Conservation (phyloP, 2,329 filamentous ascomycete genomes). For the Aspergillus tanneri region DNA sequence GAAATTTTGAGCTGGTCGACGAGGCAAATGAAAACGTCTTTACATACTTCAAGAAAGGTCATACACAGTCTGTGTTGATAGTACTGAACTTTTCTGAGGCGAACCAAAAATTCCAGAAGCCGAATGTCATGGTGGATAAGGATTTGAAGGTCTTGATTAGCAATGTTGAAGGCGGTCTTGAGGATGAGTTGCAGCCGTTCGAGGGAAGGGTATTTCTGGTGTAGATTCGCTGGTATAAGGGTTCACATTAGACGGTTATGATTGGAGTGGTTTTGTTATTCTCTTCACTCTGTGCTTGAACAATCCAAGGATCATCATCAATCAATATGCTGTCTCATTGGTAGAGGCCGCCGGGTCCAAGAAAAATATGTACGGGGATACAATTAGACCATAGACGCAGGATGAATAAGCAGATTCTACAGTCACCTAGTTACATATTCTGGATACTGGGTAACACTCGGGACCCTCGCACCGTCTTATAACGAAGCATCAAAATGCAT, state of each 20-base stretch:
- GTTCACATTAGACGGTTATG: no score
- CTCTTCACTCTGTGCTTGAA: no score
- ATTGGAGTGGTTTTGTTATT: no score
- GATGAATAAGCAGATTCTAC: no score
- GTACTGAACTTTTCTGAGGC: constrained; percentile 18
- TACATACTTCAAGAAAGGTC: constrained; percentile 24
- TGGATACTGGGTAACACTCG: no score
- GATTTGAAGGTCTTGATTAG: constrained; percentile 24
- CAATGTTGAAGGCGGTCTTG: constrained; percentile 20
- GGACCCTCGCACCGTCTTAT: no score
- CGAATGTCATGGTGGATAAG: background rate
- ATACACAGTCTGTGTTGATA: constrained; percentile 9
- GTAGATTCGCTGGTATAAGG: constrained; percentile 3
- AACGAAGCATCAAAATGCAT: background rate
- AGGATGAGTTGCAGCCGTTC: constrained; percentile 27
- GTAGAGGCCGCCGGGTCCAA: no score
- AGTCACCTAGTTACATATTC: no score
- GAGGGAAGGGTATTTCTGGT: constrained; percentile 36
- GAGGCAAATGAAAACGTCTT: constrained; percentile 55
- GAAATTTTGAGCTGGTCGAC: constrained; percentile 59
- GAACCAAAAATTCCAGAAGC: constrained; percentile 2
- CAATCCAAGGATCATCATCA: no score
- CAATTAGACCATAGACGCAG: no score
- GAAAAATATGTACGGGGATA: no score
- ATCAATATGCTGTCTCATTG: no score